Conservation (phyloP, 176 grass and related monocot species). For the maize (Zea mays) region DNA sequence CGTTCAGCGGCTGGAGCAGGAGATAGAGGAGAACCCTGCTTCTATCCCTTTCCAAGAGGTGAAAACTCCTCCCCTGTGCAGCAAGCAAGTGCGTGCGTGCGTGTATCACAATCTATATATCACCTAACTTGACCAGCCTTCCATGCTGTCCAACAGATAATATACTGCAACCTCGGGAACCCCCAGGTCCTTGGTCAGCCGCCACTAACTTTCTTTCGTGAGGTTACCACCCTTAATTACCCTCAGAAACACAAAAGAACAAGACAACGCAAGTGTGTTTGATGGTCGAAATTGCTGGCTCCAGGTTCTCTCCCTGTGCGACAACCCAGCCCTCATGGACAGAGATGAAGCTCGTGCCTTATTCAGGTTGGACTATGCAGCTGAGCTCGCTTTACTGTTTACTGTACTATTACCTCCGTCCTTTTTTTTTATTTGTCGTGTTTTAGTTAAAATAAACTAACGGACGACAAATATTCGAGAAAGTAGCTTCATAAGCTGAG, state of each 20-base stretch:
- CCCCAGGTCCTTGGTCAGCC: conserved; percentile 65
- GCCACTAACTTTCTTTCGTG: conserved; percentile 66
- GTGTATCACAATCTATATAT: background rate
- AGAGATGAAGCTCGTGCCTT: conserved; percentile 46
- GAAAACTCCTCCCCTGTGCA: background rate
- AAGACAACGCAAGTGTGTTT: background rate
- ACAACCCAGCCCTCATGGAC: conserved; percentile 58
- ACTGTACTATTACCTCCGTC: background rate
- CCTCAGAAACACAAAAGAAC: background rate
- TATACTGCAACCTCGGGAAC: conserved; percentile 75
- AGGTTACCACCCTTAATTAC: conserved; percentile 32
- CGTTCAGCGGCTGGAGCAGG: conserved; percentile 53
- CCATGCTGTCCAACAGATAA: conserved; percentile 42
- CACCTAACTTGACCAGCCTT: background rate
- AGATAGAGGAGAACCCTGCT: conserved; percentile 54
- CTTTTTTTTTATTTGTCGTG: no score
- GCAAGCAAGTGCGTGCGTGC: background rate
- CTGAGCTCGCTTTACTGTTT: background rate
- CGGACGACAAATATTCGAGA: no score
- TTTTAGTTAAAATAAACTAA: no score
- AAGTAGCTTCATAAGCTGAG: background rate
- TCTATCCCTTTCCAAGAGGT: conserved; percentile 72
- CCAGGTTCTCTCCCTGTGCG: conserved; percentile 79
- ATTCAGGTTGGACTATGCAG: conserved; percentile 56
- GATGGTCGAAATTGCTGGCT: background rate